Percentiles rank a stretch among this genome's conserved stretches.
Conservation (phyloP, 1,139 yeast genomes). For the Waltiozyma sp. region DNA sequence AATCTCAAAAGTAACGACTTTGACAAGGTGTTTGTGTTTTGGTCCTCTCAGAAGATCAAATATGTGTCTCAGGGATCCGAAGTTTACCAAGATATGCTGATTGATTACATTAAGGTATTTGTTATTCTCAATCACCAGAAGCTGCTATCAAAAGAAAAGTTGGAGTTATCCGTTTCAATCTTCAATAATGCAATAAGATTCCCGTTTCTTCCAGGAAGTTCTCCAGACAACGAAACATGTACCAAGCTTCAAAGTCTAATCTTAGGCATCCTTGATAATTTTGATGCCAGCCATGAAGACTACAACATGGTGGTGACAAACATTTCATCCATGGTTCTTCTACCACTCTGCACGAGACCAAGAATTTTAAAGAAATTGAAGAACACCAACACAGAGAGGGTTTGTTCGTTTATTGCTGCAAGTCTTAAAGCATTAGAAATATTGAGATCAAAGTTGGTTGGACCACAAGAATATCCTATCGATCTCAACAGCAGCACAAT, state of each 20-base stretch:
- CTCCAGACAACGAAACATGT: slow-evolving; percentile 35
- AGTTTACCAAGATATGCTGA: slow-evolving; percentile 45
- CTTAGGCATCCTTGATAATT: slow-evolving; percentile 29
- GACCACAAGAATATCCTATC: slow-evolving; percentile 26
- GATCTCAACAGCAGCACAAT: slow-evolving; percentile 40
- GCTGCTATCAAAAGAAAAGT: slow-evolving; percentile 15
- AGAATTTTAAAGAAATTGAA: slow-evolving; percentile 33
- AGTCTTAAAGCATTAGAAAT: slow-evolving; percentile 40
- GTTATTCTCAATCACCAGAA: slow-evolving; percentile 30
- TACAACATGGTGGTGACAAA: slow-evolving; percentile 38
- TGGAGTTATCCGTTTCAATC: slow-evolving; percentile 32
- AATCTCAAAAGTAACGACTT: slow-evolving; percentile 30
- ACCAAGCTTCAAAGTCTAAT: slow-evolving; percentile 46
- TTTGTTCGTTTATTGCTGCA: slow-evolving; percentile 60
- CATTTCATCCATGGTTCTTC: slow-evolving; percentile 36
- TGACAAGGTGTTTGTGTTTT: slow-evolving; percentile 43
- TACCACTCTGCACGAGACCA: slow-evolving; percentile 50
- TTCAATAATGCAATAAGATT: slow-evolving; percentile 55
- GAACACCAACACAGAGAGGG: slow-evolving; percentile 25
- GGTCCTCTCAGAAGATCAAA: slow-evolving; percentile 50
- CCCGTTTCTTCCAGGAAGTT: slow-evolving; percentile 47
- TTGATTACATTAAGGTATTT: slow-evolving; percentile 42
- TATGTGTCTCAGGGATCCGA: slow-evolving; percentile 40
- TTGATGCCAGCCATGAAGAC: slow-evolving; percentile 23
- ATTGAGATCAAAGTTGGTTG: slow-evolving; percentile 28